phyloP scores from a whole-genome alignment of 306 rosid species.

The Mucuna pruriens region DNA sequence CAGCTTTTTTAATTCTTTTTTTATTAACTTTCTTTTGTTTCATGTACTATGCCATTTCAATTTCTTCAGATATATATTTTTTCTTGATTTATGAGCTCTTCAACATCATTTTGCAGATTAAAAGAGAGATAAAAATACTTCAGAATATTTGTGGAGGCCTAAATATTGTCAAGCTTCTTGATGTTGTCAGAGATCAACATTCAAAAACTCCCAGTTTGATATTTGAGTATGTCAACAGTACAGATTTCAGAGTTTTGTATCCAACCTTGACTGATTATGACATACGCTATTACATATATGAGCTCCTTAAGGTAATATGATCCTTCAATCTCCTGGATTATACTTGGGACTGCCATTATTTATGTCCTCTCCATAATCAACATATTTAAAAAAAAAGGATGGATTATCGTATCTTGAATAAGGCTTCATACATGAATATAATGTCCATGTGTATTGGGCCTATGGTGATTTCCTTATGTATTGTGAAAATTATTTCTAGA shows the following conservation, averaged over 20 bases:
- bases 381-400: neutral
- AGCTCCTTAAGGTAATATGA: slow-evolving; percentile 78
- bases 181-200: slow-evolving; percentile 85
- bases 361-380: neutral
- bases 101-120: slow-evolving; percentile 56
- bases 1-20: neutral
- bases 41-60: neutral
- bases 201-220: slow-evolving; percentile 86
- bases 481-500: neutral
- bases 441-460: neutral
- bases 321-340: neutral
- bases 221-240: slow-evolving; percentile 83
- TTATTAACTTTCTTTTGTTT: neutral
- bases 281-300: slow-evolving; percentile 86
- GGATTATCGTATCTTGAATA: neutral
- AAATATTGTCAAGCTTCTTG: slow-evolving; percentile 78
- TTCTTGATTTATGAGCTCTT: slow-evolving; percentile 6
- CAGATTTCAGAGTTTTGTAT: slow-evolving; percentile 82
- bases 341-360: neutral
- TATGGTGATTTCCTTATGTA: slow-evolving; percentile 11
- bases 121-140: slow-evolving; percentile 86
- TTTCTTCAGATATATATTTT: neutral
- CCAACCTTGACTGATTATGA: slow-evolving; percentile 87
- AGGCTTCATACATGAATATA: slow-evolving; percentile 8
- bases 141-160: slow-evolving; percentile 91